Base-by-base conservation (phyloP, 2,329 filamentous ascomycete genomes). In the Pestalotiopsis sp. region DNA sequence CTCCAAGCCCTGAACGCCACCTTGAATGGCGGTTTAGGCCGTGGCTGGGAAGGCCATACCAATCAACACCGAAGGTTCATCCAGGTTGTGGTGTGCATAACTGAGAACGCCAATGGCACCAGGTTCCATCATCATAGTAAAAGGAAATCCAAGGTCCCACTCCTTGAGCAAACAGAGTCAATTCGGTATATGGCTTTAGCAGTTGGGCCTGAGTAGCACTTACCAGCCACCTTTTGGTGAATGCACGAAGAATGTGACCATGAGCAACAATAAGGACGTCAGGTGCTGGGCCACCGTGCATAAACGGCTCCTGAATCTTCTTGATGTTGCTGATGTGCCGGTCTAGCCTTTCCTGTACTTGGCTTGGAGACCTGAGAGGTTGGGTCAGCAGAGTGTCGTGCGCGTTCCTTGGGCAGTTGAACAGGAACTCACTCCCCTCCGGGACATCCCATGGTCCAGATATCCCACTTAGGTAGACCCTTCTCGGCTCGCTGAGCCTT, bases 61-160 rank as follows among this genome's bases (percentile, higher is more conserved):
- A 4, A 64, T 49, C 25, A 64, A 36, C 20, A 64, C 20, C 31
- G 61, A 25, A 17, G 61, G 61, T 49, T 64, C 61, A n/a, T 14
- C 13, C 1, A 64, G 14, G 61, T 64, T 45, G 14, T 64, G 61
- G 61, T 64, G 61, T 12, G 61, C 61, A 45, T 64, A 64, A 23
- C 61, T 64, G 25, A 64, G 25, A 1, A 65, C 25, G 6, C 39
- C 63, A 23, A 65, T 65, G 23, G 63, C 63, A 56, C 63, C 63
- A n/a, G 63, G 63, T 36, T 52, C 39, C 63, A 65, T 65, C 63
- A 65, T 65, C 63, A 65, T 65, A 14, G 63, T 36, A 20, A 65
- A 56, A n/a, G 39, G 39, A 12, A 56, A 25, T 23, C 6, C 63
- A 9, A 65, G 2, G 7, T 23, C n/a, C 38, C 49, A 65, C 45